Evolutionary conservation across 225 moss, liverwort and hornwort genomes (phyloP).

Genomic region (Neckera pumila): DNA sequence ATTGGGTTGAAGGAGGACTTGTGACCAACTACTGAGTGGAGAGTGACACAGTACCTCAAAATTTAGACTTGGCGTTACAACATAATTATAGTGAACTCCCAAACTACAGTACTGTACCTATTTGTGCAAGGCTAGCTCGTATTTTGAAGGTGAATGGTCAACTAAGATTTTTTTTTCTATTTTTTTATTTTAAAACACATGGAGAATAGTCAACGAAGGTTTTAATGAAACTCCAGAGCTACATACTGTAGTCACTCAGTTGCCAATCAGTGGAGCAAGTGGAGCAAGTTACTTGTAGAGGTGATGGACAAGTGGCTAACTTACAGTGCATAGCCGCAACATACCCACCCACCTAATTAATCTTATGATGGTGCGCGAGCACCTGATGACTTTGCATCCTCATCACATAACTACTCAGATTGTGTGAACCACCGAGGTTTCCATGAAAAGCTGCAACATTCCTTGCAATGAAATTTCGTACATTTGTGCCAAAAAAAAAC

Average conservation of each 20-base stretch:
- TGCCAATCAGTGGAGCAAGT: not conserved
- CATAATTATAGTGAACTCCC: not conserved
- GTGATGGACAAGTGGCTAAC: not conserved
- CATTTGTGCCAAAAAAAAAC: no score
- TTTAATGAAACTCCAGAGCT: not conserved
- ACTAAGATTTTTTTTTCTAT: no score
- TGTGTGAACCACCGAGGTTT: not conserved
- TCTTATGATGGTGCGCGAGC: accelerated
- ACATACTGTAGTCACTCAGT: not conserved
- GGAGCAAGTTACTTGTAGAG: no score
- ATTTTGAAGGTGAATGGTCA: not conserved
- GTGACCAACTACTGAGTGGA: not conserved
- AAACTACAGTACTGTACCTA: not conserved
- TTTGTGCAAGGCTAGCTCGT: not conserved
- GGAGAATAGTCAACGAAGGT: no score
- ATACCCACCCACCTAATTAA: not conserved
- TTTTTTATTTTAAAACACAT: no score
- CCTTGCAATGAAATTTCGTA: no score
- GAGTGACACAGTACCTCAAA: not conserved
- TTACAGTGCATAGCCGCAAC: not conserved
- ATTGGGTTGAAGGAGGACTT: no score
- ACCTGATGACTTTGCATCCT: not conserved
- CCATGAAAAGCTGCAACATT: not conserved
- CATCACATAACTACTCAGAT: not conserved
- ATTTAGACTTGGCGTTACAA: not conserved